Evolutionary conservation across 495 filamentous ascomycete genomes (phyloP).

Genomic region (Penicillium waksmanii): DNA sequence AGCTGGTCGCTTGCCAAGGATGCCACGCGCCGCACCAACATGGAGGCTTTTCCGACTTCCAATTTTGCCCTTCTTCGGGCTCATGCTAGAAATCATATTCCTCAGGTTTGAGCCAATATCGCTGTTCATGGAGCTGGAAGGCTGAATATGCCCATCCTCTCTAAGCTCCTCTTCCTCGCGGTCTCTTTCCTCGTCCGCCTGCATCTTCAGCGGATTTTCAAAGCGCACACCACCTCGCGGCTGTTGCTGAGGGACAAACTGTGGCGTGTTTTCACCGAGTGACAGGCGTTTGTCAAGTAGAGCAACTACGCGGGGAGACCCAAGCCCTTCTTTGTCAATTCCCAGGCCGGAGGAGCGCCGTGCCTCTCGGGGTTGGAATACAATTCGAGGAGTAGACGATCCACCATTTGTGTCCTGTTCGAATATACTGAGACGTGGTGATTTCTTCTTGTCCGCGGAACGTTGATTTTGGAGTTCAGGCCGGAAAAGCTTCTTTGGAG

Average conservation of each 20-base stretch:
- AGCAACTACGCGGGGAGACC: constrained; percentile 75
- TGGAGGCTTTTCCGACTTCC: constrained; percentile 76
- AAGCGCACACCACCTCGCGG: constrained; percentile 60
- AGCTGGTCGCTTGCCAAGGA: constrained; percentile 73
- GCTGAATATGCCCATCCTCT: constrained; percentile 58
- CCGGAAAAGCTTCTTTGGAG: constrained; percentile 59
- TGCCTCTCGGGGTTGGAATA: constrained; percentile 65
- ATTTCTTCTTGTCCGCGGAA: constrained; percentile 40
- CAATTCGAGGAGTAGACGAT: constrained; percentile 61
- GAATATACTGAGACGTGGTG: constrained; percentile 56
- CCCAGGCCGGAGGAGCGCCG: constrained; percentile 74
- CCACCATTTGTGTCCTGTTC: constrained; percentile 61
- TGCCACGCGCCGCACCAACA: constrained; percentile 72
- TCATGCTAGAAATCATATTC: constrained; percentile 77
- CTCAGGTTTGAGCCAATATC: constrained; percentile 68
- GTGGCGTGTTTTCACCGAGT: constrained; percentile 65
- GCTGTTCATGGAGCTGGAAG: constrained; percentile 57
- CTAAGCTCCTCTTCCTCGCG: constrained; percentile 64
- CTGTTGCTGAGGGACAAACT: constrained; percentile 60
- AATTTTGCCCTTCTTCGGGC: constrained; percentile 71
- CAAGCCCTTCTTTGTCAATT: constrained; percentile 73
- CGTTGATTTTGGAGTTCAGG: constrained; percentile 52
- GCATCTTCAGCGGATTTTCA: constrained; percentile 67
- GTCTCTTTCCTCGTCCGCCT: constrained; percentile 70
- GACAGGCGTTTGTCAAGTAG: constrained; percentile 74